Conservation (phyloP, 805 yeast genomes). For the Candida golubevii region DNA sequence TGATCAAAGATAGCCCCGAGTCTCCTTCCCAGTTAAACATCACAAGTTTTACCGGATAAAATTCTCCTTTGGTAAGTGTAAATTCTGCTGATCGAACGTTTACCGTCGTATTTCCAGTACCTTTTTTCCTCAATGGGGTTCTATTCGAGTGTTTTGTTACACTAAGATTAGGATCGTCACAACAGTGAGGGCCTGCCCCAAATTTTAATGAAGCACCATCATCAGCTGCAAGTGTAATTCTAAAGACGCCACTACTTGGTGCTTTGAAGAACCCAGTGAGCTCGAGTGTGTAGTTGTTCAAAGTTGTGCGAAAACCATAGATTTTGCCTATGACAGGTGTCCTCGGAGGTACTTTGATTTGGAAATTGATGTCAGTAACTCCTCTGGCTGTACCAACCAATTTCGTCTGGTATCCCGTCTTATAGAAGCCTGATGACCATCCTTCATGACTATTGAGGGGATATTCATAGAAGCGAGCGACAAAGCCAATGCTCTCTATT, state of each 20-base stretch:
- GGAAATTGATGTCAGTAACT: conserved; percentile 4
- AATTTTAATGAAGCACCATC: conserved; percentile 14
- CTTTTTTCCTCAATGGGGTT: conserved; percentile 6
- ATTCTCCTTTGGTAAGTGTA: conserved; percentile 3
- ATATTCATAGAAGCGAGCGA: neutral
- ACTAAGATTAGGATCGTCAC: conserved; percentile 9
- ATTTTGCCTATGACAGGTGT: neutral
- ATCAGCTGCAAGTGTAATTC: conserved; percentile 10
- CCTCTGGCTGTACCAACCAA: conserved; percentile 2
- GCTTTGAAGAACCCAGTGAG: conserved; percentile 13
- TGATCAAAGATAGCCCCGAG: conserved; percentile 6
- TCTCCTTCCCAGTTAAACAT: conserved; percentile 12
- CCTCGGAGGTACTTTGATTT: neutral
- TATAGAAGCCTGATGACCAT: conserved; percentile 4
- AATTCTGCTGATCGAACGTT: conserved; percentile 2
- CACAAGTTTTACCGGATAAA: conserved; percentile 13
- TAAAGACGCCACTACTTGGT: conserved; percentile 6
- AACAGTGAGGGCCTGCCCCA: conserved; percentile 11
- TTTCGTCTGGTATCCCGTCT: conserved; percentile 1
- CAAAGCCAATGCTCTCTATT: too few relatives aligned
- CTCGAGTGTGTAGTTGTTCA: neutral
- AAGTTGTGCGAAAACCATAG: neutral
- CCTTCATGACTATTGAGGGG: neutral
- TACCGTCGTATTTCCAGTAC: conserved; percentile 1
- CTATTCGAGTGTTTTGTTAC: conserved; percentile 8